Base-by-base conservation (phyloP, 108 stramenopile species). In the Aurantiochytrium sp. region DNA sequence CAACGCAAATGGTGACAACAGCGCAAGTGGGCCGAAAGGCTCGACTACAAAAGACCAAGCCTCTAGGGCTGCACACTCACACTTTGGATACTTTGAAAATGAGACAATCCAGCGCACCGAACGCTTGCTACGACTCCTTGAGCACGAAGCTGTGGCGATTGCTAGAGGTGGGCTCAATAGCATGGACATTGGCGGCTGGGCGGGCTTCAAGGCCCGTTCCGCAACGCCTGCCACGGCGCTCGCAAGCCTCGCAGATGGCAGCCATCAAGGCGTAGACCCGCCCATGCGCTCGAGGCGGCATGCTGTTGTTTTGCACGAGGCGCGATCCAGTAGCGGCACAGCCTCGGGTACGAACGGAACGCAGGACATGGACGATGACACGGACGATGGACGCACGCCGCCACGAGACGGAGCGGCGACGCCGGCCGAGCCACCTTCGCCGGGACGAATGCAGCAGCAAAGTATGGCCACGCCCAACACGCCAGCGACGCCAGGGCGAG, bases 141-240 rank as follows among this genome's bases (percentile, higher is more conserved):
- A 83, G 76, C 49, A 83, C 45, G 76, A 83, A 23, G 76, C 76
- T 12, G 76, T 83, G 45, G 19, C 76, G 76, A 83, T 83, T 83
- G 76, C 76, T 18, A 43, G 76, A 6, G 76, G 76, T 23, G 76
- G 76, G 10, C 76, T 83, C 49, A 53, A 47, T 23, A 53, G 10
- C 76, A 6, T 83, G 10, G 76, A 83, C 49, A 8, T 69, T 18
- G 76, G 51, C 19, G 76, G 51, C 76, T 83, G 76, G 76, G 23
- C n/a, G 19, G 76, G 51, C 18, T 83, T 83, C 28, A 53, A 83
- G 25, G 76, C 76, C 8, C 19, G 28, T 14, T 55, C 12, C 45
- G 76, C 76, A 25, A 21, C 76, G 23, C 49, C 45, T 12, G 51
- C 51, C 6, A 83, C 76, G 12, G 76, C 23, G 45, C n/a, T 83